Conservation (phyloP, 75 land plant species). For the Pseudotsuga menziesii region DNA sequence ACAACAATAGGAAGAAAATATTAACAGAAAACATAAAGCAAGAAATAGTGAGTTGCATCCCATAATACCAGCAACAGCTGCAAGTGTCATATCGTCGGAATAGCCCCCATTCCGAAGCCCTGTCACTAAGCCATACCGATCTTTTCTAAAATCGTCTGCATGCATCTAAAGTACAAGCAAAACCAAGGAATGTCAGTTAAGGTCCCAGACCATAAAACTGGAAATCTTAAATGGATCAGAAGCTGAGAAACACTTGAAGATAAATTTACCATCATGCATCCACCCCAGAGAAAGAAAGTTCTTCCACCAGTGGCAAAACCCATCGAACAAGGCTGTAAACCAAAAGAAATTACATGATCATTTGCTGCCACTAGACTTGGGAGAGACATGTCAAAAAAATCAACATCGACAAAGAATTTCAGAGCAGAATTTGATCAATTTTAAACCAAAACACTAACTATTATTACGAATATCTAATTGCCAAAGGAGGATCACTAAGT, state of each 20-base stretch:
- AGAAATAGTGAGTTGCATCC: background rate
- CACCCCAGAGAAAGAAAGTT: slow-evolving; percentile 99
- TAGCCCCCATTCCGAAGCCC: slow-evolving; percentile 94
- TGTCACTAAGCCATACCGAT: slow-evolving; percentile 79
- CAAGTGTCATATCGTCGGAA: slow-evolving; percentile 99
- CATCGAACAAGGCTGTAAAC: slow-evolving; percentile 94
- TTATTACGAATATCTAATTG: too few species aligned
- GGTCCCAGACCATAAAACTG: background rate
- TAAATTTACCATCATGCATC: slow-evolving; percentile 93
- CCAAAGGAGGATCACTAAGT: too few species aligned
- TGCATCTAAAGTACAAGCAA: slow-evolving; percentile 71
- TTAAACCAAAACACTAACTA: background rate
- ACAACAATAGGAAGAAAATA: background rate
- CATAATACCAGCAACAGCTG: slow-evolving; percentile 87
- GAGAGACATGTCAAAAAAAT: background rate
- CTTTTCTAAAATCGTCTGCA: slow-evolving; percentile 94
- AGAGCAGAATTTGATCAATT: background rate
- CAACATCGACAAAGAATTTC: background rate
- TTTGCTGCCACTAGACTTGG: background rate
- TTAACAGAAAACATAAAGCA: background rate
- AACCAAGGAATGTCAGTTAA: slow-evolving; percentile 2
- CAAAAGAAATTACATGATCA: background rate
- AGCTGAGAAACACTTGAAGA: background rate
- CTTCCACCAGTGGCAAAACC: slow-evolving; percentile 98
- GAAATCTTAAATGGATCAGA: background rate